A percentile compares a stretch with the other conserved stretches of the same genome.
These are phyloP conservation scores for Austroboletus eburneus DNA, from an alignment of 768 basidiomycete genomes.

Conservation along the genomic window DNA sequence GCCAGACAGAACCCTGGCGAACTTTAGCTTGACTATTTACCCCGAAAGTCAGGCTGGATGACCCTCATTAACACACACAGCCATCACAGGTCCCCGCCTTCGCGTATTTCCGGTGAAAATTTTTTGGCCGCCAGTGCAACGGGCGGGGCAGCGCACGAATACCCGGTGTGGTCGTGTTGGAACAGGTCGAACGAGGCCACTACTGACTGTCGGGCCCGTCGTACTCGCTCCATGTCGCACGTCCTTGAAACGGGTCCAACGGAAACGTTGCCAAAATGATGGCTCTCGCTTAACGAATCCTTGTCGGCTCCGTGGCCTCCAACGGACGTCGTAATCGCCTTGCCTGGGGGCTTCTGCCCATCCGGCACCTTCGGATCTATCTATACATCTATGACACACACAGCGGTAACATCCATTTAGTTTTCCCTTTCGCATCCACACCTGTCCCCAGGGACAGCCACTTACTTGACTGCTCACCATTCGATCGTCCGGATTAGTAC, in stretches of 20 bases:
- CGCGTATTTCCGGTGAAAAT: conserved; percentile 36
- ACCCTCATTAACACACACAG: conserved; percentile 36
- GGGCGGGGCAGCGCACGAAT: conserved; percentile 1
- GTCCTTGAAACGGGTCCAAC: too few relatives aligned
- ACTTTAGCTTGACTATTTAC: conserved; percentile 29
- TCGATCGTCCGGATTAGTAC: conserved; percentile 27
- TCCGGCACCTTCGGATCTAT: conserved; percentile 15
- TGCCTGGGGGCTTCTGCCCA: conserved; percentile 6
- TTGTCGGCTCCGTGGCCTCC: conserved; percentile 20
- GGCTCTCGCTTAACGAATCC: conserved; percentile 9
- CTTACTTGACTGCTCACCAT: background rate
- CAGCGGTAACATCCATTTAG: conserved; percentile 19
- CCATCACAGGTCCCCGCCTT: conserved; percentile 37
- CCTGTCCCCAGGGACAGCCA: conserved; percentile 24
- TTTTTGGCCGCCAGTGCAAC: conserved; percentile 22
- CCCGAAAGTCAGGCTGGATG: conserved; percentile 30
- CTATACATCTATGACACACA: conserved; percentile 19
- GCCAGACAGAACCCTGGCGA: conserved; percentile 27
- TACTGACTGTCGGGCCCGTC: background rate
- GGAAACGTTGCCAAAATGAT: background rate
- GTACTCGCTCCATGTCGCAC: too few relatives aligned
- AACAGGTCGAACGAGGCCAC: too few relatives aligned
- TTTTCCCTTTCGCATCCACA: conserved; percentile 20
- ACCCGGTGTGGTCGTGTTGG: too few relatives aligned
- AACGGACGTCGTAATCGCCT: conserved; percentile 16